Evolutionary conservation across 2,329 filamentous ascomycete species (phyloP).

Genomic region (Fusarium caatingaense): DNA sequence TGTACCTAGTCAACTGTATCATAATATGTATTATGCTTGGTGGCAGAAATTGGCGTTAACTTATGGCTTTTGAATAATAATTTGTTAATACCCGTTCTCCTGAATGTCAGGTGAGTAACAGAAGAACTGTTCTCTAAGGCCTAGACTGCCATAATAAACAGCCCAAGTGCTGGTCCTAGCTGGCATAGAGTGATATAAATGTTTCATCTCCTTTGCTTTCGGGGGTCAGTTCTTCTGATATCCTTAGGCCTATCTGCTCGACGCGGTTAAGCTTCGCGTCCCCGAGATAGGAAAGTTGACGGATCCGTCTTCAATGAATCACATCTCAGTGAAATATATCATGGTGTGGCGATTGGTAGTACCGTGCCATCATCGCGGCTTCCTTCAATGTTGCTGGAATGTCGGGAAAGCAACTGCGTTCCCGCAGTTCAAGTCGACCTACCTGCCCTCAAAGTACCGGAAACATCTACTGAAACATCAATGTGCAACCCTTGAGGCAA

Average conservation of each 20-base stretch:
- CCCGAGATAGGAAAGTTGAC: background rate
- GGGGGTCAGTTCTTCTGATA: background rate
- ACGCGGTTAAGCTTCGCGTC: background rate
- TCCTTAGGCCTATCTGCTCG: background rate
- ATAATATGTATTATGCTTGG: background rate
- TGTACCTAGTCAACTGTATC: background rate
- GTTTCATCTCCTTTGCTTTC: background rate
- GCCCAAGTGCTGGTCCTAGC: background rate
- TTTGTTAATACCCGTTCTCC: background rate
- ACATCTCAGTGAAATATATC: background rate
- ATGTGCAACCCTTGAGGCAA: background rate
- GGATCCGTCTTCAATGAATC: background rate
- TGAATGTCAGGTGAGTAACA: background rate
- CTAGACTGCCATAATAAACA: background rate
- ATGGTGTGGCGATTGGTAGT: no score
- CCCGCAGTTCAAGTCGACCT: background rate
- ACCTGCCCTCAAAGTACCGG: background rate
- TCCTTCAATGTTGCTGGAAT: background rate
- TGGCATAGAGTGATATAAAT: background rate
- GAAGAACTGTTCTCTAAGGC: background rate
- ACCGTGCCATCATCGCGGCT: background rate
- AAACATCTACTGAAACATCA: background rate
- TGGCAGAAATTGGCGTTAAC: conserved; percentile 30
- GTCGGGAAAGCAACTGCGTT: background rate
- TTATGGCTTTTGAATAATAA: conserved; percentile 28